Evolutionary conservation across 805 yeast species (phyloP), one percentile per base, ranked within the genome.

Genomic region (Blastobotrys terrestris): DNA sequence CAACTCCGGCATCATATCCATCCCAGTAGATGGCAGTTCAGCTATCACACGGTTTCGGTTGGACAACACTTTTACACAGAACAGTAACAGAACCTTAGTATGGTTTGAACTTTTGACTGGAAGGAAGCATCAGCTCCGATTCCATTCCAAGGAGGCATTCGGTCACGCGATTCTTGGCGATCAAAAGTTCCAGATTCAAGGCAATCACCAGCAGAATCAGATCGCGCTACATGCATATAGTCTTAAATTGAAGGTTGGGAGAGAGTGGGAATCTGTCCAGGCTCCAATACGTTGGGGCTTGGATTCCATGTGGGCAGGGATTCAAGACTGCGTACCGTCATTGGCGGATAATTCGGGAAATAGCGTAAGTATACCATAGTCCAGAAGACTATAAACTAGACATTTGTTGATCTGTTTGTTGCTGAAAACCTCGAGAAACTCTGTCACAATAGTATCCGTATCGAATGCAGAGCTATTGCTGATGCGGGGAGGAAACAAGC

Each of bases 351-450:
- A 51, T 51, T 66, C 70, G 0, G 70, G 69, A 4, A 65, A 51
- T 2, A 64, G 48, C 16, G 52, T 47, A 13, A 56, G 48, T 16
- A 67, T 48, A n/a, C 66, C 21, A 35, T 58, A 55, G 49, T 67
- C 70, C 35, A 63, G 48, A 39, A 67, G 46, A 16, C 51, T 55
- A 40, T 58, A 62, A 21, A 67, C 46, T 44, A 67, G 50, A 55
- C 64, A 62, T 58, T 64, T 64, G 59, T 67, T 67, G 26, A 67
- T 60, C 16, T 51, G 50, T 54, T 60, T 61, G 50, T 62, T 58
- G 35, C 54, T 60, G 44, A 67, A 58, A 8, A 59, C 51, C 15
- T 58, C 60, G 13, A 66, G 55, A 7, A 66, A 48, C 15, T 58
- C 60, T 7, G 58, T 59, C n/a, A 62, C 54, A 8, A 39, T 7